Evolutionary conservation across 768 basidiomycete genomes (phyloP), one percentile per base, ranked within the genome.

Genomic region (Cystobasidium onofrii): DNA sequence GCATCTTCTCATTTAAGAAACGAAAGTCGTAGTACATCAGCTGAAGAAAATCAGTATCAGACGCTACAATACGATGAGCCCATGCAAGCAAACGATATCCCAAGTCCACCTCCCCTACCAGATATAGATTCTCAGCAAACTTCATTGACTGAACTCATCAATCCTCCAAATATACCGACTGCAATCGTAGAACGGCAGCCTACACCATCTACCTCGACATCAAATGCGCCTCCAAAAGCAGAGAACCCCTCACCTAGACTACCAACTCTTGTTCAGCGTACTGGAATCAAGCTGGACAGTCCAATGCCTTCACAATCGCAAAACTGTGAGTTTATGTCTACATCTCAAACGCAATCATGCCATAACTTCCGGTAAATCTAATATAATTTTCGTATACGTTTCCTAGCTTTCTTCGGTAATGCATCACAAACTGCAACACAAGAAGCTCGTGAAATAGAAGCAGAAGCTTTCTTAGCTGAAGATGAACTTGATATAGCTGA

Each of bases 401-500:
- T 20, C 12, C 33, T 23, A 27, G 63, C 27, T 27, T 36, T 39
- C 23, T 43, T 46, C 27, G 36, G 39, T 7, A 41, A 27, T 20
- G 36, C 33, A 2, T 27, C 23, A 4, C 46, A 41, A 44, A 52
- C 9, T 52, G 43, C 65, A 29, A n/a, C 7, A 9, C 41, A n/a
- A 23, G 27, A 33, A 67, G 41, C 25, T 23, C 29, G 39, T 36
- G 46, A 50, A n/a, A 10, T 31, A 67, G 39, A 44, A 67, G 43
- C 50, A 7, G 3, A 29, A 71, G 54, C 52, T 44, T 36, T 39
- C 54, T 54, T 71, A 3, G 25, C 9, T 20, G 69, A 60, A 31
- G 12, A 12, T 13, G 69, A 60, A 10, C 54, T 60, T 2, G 69
- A 71, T n/a, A 46, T 33, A n/a, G 55, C 50, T 12, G 69, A 71